phyloP scores from a whole-genome alignment of 108 stramenopile species.

The Discostella stelligeroides region DNA sequence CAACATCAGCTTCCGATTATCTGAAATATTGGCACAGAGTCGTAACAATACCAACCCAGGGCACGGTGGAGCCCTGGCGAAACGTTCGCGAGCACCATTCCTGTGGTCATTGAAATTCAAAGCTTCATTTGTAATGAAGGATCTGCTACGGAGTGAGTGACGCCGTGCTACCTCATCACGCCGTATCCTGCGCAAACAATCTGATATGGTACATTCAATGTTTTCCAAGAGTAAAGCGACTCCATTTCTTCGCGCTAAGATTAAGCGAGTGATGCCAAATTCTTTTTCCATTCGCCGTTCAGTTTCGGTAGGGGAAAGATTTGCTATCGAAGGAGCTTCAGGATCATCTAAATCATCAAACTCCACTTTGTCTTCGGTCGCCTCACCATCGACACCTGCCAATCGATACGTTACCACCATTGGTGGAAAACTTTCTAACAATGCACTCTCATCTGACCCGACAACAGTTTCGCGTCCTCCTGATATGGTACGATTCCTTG shows the following conservation, averaged over 20 bases:
- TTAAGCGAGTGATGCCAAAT: conserved; percentile 68
- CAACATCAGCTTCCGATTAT: conserved; percentile 73
- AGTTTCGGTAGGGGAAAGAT: conserved; percentile 40
- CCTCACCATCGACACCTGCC: conserved; percentile 89
- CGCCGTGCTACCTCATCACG: conserved; percentile 62
- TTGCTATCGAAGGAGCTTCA: conserved; percentile 57
- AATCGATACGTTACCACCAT: conserved; percentile 82
- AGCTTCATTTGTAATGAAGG: background rate
- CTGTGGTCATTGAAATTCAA: conserved; percentile 16
- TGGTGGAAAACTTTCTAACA: conserved; percentile 59
- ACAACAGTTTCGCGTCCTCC: conserved; percentile 30
- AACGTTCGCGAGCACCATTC: conserved; percentile 52
- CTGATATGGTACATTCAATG: conserved; percentile 55
- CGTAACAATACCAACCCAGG: conserved; percentile 61
- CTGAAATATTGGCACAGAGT: conserved; percentile 66
- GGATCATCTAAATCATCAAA: conserved; percentile 67
- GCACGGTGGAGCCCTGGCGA: conserved; percentile 57
- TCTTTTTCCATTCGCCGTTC: conserved; percentile 75
- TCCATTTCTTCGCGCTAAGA: conserved; percentile 54
- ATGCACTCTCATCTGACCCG: conserved; percentile 36
- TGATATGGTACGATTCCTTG: conserved; percentile 10
- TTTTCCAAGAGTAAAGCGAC: conserved; percentile 66
- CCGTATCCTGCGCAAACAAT: conserved; percentile 63
- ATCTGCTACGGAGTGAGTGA: background rate
- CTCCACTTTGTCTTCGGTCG: conserved; percentile 84